These are phyloP conservation scores for Penicillium antarcticum DNA, from an alignment of 495 filamentous ascomycete genomes.

Conservation along the genomic window DNA sequence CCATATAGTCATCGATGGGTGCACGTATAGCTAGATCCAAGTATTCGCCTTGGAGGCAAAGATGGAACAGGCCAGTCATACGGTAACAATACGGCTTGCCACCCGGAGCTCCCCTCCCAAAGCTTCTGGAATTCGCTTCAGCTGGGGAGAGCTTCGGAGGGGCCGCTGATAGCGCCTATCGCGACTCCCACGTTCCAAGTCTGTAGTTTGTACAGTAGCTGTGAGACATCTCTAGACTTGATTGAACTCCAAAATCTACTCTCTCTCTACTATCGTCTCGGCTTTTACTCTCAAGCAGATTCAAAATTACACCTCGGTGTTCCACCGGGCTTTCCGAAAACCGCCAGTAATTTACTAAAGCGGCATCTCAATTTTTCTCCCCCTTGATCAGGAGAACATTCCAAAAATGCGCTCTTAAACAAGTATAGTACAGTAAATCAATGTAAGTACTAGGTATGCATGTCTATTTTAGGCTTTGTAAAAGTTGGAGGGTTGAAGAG, in stretches of 20 bases:
- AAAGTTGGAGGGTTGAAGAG: too few species aligned
- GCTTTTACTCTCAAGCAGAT: too few species aligned
- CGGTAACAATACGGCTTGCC: conserved; percentile 10
- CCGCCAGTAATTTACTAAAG: conserved; percentile 2
- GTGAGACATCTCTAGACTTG: too few species aligned
- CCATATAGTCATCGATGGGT: too few species aligned
- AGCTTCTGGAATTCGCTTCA: conserved; percentile 25
- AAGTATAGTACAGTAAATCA: too few species aligned
- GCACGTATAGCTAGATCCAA: too few species aligned
- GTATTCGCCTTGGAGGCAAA: not conserved
- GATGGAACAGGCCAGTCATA: not conserved
- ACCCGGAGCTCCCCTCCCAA: conserved; percentile 28
- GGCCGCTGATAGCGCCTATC: conserved; percentile 32
- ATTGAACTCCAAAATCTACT: not conserved
- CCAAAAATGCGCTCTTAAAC: too few species aligned
- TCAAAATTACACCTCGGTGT: conserved; percentile 5
- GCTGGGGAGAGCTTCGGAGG: conserved; percentile 32
- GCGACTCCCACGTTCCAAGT: not conserved
- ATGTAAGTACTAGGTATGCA: too few species aligned
- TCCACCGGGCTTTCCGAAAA: conserved; percentile 22
- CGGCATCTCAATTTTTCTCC: not conserved
- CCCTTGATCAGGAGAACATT: too few species aligned
- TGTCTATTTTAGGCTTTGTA: not conserved
- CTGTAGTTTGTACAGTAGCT: too few species aligned
- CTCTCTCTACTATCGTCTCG: not conserved